These are phyloP conservation scores for Selaginella tamariscina DNA, from an alignment of 75 land plant genomes.

Conservation along the genomic window DNA sequence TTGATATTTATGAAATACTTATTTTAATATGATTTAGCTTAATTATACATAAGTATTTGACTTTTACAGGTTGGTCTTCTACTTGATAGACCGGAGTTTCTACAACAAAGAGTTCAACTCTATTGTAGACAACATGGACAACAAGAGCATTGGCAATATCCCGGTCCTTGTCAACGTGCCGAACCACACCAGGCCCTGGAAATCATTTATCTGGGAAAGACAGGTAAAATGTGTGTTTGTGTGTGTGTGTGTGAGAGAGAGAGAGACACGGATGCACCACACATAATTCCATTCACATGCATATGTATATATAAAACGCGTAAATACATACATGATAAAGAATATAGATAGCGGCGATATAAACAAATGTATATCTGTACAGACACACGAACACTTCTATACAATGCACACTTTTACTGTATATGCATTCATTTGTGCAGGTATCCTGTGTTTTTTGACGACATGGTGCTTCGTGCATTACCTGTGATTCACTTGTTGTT, in stretches of 20 bases:
- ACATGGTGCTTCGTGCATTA: slow-evolving; percentile 70
- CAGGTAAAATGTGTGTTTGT: slow-evolving; percentile 42
- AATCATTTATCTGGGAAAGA: slow-evolving; percentile 90
- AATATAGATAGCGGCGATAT: too few species aligned
- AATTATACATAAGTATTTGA: too few species aligned
- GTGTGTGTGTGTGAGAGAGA: background rate
- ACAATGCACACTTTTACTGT: too few species aligned
- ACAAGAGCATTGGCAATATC: slow-evolving; percentile 68
- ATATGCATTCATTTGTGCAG: too few species aligned
- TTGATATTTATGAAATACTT: too few species aligned
- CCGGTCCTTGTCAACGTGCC: slow-evolving; percentile 55
- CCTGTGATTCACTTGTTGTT: slow-evolving; percentile 80
- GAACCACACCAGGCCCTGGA: slow-evolving; percentile 83
- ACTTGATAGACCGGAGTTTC: slow-evolving; percentile 66
- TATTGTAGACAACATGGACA: slow-evolving; percentile 40
- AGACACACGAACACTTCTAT: too few species aligned
- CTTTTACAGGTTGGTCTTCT: slow-evolving; percentile 56
- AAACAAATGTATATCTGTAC: too few species aligned
- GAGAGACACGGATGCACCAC: background rate
- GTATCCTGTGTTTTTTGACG: slow-evolving; percentile 87
- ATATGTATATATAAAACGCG: too few species aligned
- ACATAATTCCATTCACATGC: too few species aligned
- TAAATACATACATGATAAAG: too few species aligned
- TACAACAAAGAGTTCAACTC: slow-evolving; percentile 51
- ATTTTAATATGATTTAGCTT: too few species aligned